Conservation (phyloP, 306 rosid species). For the Pyrus bretschneideri region DNA sequence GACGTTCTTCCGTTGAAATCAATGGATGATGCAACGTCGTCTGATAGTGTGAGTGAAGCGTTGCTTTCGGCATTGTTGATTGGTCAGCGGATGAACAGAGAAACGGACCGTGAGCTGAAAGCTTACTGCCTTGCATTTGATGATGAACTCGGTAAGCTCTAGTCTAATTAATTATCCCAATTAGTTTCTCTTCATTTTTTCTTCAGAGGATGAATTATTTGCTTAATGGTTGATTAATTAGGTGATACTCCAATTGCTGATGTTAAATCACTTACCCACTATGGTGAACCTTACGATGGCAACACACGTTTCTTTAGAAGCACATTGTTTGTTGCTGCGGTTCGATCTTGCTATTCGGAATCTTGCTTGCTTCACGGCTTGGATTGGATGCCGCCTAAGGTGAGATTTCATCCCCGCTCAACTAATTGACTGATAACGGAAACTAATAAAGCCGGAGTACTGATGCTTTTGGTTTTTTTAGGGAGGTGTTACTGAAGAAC, state of each 20-base stretch:
- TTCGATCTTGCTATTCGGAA: slow-evolving; percentile 89
- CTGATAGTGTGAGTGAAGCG: slow-evolving; percentile 57
- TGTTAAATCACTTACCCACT: slow-evolving; percentile 84
- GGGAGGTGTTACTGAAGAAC: slow-evolving; percentile 97
- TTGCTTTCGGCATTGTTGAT: slow-evolving; percentile 89
- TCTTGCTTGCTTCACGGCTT: slow-evolving; percentile 91
- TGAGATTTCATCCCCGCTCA: slow-evolving; percentile 15
- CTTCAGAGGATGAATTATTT: slow-evolving; percentile 17
- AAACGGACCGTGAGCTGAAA: slow-evolving; percentile 84
- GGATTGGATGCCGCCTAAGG: slow-evolving; percentile 98
- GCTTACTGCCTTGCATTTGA: slow-evolving; percentile 96
- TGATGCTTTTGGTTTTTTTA: slow-evolving; percentile 17
- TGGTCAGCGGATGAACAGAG: slow-evolving; percentile 98
- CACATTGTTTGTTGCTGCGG: slow-evolving; percentile 89
- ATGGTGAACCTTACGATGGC: slow-evolving; percentile 96
- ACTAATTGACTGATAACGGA: background rate
- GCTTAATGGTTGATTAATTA: slow-evolving; percentile 22
- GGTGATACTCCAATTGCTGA: slow-evolving; percentile 86
- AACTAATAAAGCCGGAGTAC: background rate
- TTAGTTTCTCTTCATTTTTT: background rate
- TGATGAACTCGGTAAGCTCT: slow-evolving; percentile 64
- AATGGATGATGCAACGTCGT: slow-evolving; percentile 21
- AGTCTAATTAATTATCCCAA: slow-evolving; percentile 3
- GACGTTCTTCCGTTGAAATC: slow-evolving; percentile 63
- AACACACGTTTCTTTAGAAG: slow-evolving; percentile 95